Conservation (phyloP, 345 rosid species). For the Bruguiera gymnorhiza region DNA sequence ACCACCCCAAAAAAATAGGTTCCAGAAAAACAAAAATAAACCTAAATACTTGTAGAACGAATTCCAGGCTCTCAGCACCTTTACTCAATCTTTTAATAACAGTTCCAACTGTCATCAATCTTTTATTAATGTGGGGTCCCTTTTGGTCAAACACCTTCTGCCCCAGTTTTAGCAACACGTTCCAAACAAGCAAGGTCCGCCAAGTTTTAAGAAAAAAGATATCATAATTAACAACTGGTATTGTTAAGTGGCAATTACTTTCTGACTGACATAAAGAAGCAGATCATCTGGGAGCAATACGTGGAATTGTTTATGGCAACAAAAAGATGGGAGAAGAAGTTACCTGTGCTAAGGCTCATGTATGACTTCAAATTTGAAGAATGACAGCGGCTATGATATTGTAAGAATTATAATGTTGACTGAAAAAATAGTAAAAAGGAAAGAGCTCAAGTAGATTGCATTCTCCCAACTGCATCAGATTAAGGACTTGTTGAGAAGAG, state of each 20-base stretch:
- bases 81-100: conserved; percentile 93
- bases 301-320: background rate
- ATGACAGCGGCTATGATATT: background rate
- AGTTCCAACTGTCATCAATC: conserved; percentile 94
- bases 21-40: background rate
- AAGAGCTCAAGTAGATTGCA: conserved; percentile 33
- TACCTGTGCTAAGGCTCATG: background rate
- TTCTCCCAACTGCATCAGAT: conserved; percentile 86
- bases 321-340: background rate
- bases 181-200: conserved; percentile 98
- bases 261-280: background rate
- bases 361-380: background rate
- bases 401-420: no score
- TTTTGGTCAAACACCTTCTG: conserved; percentile 93
- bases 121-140: conserved; percentile 97
- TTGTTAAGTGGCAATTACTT: background rate
- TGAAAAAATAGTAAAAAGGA: background rate
- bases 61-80: conserved; percentile 97
- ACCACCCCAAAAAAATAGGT: background rate
- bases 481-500: conserved; percentile 86
- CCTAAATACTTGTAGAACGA: conserved; percentile 11
- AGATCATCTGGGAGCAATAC: background rate
- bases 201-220: conserved; percentile 54
- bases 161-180: conserved; percentile 97
- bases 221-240: conserved; percentile 10